Base-by-base conservation (phyloP, 805 yeast genomes). In the Lachancea thermotolerans region DNA sequence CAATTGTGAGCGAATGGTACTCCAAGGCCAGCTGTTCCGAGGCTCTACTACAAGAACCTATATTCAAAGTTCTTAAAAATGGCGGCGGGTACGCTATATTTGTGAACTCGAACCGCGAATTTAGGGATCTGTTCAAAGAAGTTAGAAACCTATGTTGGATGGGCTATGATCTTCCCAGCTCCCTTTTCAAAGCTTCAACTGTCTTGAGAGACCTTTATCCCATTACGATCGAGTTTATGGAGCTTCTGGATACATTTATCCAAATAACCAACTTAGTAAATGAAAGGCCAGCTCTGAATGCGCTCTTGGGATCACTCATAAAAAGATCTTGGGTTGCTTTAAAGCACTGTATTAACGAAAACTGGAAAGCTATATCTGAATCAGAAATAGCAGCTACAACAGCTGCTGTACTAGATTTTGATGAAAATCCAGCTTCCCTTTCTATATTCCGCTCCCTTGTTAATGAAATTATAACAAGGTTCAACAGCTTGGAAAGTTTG, bases 91-190 rank as follows among this genome's bases (percentile, higher is more conserved):
- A 54, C 38, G 67, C 65, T 4, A 36, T 82, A 1, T 36, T 54
- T 0, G 72, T 82, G 5, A 80, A 81, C 48, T 78, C 82, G 56
- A 78, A 81, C 51, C 62, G 62, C 2, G 55, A 70, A 1, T 48
- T 69, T 2, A 55, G 73, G 32, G 53, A 65, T 1, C 55, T 78
- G 9, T 72, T 74, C 60, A 72, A 76, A 44, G 87, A 85, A 53
- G 75, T 78, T 1, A 61, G 76, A 35, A 72, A 73, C 39, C 56
- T 85, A 28, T 58, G 67, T 5, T 63, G 70, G 49, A 59, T 79
- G 49, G 80, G 77, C 0, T 77, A 71, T 54, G 75, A 73, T 8
- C 62, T 87, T 0, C 91, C 95, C 0, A 74, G 74, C 21, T 54
- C 69, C 4, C 48, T 84, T 2, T 49, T 67, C 11, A 55, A 73